phyloP scores from a whole-genome alignment of 495 filamentous ascomycete species.

The Echria macrotheca region DNA sequence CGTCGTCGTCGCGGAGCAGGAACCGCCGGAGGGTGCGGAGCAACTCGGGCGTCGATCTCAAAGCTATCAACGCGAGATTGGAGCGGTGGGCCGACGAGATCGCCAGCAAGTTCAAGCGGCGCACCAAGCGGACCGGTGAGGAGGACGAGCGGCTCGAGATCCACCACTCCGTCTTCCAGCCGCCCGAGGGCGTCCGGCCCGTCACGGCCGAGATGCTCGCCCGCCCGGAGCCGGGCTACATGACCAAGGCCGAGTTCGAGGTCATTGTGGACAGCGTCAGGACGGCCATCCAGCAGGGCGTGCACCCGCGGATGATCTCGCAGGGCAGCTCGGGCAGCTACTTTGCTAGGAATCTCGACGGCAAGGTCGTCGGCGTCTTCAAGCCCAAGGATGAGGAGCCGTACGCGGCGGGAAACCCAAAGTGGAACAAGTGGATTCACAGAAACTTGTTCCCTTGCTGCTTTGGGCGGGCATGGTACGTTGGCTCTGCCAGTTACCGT shows the following conservation, averaged over 20 bases:
- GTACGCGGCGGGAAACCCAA: constrained; percentile 85
- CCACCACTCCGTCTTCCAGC: constrained; percentile 91
- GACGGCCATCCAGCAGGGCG: constrained; percentile 80
- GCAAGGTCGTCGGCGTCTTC: constrained; percentile 94
- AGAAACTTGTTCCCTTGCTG: constrained; percentile 93
- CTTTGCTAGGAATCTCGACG: constrained; percentile 86
- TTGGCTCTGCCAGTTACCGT: neutral
- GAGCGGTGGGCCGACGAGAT: constrained; percentile 99
- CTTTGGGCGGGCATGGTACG: constrained; percentile 83
- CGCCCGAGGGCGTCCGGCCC: constrained; percentile 77
- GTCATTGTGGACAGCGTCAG: constrained; percentile 85
- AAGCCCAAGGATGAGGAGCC: constrained; percentile 99
- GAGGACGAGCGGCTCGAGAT: constrained; percentile 85
- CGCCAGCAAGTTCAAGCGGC: constrained; percentile 92
- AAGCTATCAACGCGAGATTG: constrained; percentile 94
- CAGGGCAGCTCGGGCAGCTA: constrained; percentile 97
- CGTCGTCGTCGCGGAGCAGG: constrained; percentile 27
- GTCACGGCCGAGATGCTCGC: constrained; percentile 70
- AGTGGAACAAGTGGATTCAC: constrained; percentile 96
- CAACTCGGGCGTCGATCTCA: constrained; percentile 90
- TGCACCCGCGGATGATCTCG: constrained; percentile 91
- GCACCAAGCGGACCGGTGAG: constrained; percentile 65
- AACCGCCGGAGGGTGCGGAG: constrained; percentile 61
- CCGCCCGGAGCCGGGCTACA: constrained; percentile 44
- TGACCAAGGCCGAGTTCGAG: constrained; percentile 78